Evolutionary conservation across 2,329 filamentous ascomycete species (phyloP), one percentile per base, ranked within the genome.

Genomic region (Neophaeococcomyces mojaviensis): DNA sequence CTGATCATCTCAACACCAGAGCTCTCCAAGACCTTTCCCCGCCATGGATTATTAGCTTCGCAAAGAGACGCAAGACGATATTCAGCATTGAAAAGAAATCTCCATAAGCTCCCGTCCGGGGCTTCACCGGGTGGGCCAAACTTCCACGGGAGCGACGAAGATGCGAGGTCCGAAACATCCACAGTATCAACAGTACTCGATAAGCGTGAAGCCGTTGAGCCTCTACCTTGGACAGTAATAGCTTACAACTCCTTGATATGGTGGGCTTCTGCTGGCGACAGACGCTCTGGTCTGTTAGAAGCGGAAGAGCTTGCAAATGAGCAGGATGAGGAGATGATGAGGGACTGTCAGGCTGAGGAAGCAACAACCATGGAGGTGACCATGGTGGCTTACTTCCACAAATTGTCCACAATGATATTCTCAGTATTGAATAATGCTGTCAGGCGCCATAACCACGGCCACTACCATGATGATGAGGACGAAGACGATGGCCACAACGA

Each of bases 21-120:
- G 18, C 35, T 57, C n/a, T 51, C 46, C n/a, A 52, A 57, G 15
- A 46, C 50, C 7, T 58, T 72, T 30, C 74, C 79, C 2, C 73
- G 78, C 43, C 81, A 82, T 3, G 72, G 77, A 12, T 67, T 97
- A 45, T 88, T 83, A 66, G 90, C 92, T 1, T 95, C 88, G 0
- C 90, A 96, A 61, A 82, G 92, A 33, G 92, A 98, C 63, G 74
- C 92, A 12, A 80, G 87, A 20, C 83, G 90, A 18, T 97, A 85
- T 66, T 74, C 77, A 39, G 73, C 81, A 15, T 74, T 95, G 9
- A 76, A 77, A 40, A 72, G 72, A 51, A 83, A 82, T 3, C 71
- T 94, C 8, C 42, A 43, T 13, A n/a, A 24, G 9, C 47, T 53
- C 15, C 22, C 35, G 7, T 49, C 48, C 4, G 58, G 39, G 13